Percentiles rank a stretch among this genome's conserved stretches.
Conservation (phyloP, 805 yeast species). For the Starmerella khaoyaiensis region DNA sequence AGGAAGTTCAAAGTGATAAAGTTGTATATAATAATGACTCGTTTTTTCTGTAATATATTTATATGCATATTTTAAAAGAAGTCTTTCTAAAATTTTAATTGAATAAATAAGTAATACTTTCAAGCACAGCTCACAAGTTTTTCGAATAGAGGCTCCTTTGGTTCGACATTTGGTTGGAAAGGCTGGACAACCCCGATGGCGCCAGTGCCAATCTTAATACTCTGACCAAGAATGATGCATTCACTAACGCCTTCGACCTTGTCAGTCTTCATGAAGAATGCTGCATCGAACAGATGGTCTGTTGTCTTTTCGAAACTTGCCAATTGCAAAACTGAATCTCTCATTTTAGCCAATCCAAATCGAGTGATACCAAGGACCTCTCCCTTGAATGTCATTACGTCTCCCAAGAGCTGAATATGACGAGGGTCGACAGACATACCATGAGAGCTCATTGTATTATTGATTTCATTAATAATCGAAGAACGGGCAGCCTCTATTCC, state of each 20-base stretch:
- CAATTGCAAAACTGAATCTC: conserved; percentile 91
- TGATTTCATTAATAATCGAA: conserved; percentile 86
- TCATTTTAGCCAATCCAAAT: conserved; percentile 95
- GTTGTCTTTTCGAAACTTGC: conserved; percentile 98
- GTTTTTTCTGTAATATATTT: neutral
- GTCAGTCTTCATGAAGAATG: conserved; percentile 94
- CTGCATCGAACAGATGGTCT: conserved; percentile 95
- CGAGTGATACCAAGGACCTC: conserved; percentile 96
- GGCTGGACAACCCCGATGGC: conserved; percentile 59
- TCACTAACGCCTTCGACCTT: conserved; percentile 95
- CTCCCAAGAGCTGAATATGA: conserved; percentile 93
- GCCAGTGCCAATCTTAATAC: conserved; percentile 96
- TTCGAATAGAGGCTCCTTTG: conserved; percentile 21
- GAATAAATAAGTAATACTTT: conserved; percentile 1
- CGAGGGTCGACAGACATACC: conserved; percentile 99
- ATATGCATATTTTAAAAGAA: neutral
- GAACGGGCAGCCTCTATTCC: conserved; percentile 98
- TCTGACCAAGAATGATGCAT: conserved; percentile 93
- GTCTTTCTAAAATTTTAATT: neutral
- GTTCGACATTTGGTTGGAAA: conserved; percentile 18
- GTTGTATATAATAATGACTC: neutral
- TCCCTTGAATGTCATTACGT: conserved; percentile 97
- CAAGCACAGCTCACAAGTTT: conserved; percentile 5
- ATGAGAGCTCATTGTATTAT: conserved; percentile 95
- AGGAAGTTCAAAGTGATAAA: neutral